Evolutionary conservation across 2,329 filamentous ascomycete genomes (phyloP).

Genomic region (Sporothrix brasiliensis): DNA sequence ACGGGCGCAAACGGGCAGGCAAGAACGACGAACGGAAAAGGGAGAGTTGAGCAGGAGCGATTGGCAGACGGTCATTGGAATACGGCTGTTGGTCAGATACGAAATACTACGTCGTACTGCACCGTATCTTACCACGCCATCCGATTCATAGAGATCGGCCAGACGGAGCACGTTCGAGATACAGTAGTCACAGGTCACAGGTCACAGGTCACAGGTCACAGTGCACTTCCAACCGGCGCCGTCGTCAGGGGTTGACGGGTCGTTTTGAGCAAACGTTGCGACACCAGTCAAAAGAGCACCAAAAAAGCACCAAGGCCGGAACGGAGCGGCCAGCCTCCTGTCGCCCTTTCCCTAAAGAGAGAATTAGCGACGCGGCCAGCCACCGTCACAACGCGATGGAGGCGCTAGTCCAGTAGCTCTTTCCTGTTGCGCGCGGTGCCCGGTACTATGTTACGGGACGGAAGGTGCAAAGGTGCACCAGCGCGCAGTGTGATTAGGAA

Average conservation of each 20-base stretch:
- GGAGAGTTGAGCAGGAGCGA: not conserved
- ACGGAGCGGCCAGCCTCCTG: conserved; percentile 23
- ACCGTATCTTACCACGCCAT: not conserved
- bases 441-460: not conserved
- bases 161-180: not conserved
- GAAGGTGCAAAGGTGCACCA: not conserved
- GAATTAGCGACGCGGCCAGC: conserved; percentile 21
- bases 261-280: not conserved
- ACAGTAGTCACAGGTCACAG: not conserved
- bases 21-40: not conserved
- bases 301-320: conserved; percentile 3
- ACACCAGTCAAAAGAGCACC: not conserved
- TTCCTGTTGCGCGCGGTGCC: conserved; percentile 14
- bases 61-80: not conserved
- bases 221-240: not conserved
- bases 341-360: not conserved
- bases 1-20: not conserved
- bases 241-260: conserved; percentile 1
- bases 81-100: no score
- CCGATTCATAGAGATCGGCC: not conserved
- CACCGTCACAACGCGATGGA: conserved; percentile 38
- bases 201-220: not conserved
- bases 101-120: not conserved
- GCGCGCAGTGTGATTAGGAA: not conserved
- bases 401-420: conserved; percentile 33